Evolutionary conservation across 1,139 yeast species (phyloP), one percentile per base, ranked within the genome.

Genomic region (Geotrichum histeridarum): DNA sequence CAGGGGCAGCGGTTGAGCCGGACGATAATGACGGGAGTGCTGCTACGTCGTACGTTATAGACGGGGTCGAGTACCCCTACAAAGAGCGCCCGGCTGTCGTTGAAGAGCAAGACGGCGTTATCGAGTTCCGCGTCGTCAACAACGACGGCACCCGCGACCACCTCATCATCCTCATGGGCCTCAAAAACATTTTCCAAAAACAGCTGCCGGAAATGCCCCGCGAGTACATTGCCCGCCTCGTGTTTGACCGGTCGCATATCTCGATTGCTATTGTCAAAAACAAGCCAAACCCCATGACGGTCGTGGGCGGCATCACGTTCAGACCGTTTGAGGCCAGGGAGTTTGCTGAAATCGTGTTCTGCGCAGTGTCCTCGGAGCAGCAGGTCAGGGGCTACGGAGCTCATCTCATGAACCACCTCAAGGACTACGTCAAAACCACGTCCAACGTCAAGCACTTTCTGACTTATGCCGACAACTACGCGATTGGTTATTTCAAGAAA

Each of bases 311-410:
- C 2, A 91, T 93, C 53, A 94, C 99, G 0, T 91, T 88, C 67
- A 77, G 97, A 56, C 99, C 99, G 1, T 93, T 93, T 71, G 87
- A 89, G 65, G 82, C 83, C 54, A 79, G 96, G 58, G 85, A 82
- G 64, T 94, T 93, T 76, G 99, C 99, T 0, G 99, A 93, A 70
- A 93, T 93, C 73, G 99, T 94, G 27, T 93, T 93, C 66, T 93
- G 97, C 78, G 99, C 99, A 31, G 93, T 93, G 55, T 86, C 95
- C 42, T 89, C 97, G 2, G 89, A 97, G 0, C 99, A 93, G 68
- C 99, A 93, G 73, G 99, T 94, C 30, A 75, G 96, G 60, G 99
- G 99, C 39, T 94, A 93, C 67, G 99, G 99, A 70, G 99, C 99
- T 0, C 99, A 94, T 71, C 71, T 93, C 66, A 93, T 93, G 99